These are phyloP conservation scores for Xylaria sp. DNA, from an alignment of 2,329 filamentous ascomycete species.

Conservation along the genomic window DNA sequence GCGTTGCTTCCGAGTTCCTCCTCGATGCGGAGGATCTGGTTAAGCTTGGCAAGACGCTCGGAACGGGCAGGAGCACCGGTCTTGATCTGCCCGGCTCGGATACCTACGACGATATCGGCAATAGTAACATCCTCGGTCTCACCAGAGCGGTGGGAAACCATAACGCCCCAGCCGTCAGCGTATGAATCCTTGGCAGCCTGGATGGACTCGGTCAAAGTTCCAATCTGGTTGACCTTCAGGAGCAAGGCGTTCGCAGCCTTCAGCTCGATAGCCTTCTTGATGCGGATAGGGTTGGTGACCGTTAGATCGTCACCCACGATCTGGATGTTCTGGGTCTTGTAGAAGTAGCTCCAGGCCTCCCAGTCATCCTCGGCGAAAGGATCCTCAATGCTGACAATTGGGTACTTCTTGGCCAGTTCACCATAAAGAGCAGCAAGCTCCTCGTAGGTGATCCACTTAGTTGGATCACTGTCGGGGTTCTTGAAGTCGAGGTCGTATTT, in stretches of 20 bases:
- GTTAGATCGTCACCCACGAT: slow-evolving; percentile 98
- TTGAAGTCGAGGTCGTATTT: slow-evolving; percentile 99
- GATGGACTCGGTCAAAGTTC: slow-evolving; percentile 98
- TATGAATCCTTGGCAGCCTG: slow-evolving; percentile 99
- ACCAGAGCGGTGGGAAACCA: slow-evolving; percentile 99
- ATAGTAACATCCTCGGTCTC: slow-evolving; percentile 99
- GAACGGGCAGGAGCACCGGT: slow-evolving; percentile 95
- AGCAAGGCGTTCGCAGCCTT: slow-evolving; percentile 99
- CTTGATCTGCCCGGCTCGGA: slow-evolving; percentile 98
- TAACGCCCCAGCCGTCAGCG: slow-evolving; percentile 95
- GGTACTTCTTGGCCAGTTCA: slow-evolving; percentile 90
- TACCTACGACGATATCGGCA: slow-evolving; percentile 95
- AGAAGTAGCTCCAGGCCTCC: slow-evolving; percentile 99
- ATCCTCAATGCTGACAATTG: slow-evolving; percentile 98
- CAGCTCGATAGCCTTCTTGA: slow-evolving; percentile 99
- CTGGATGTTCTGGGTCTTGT: slow-evolving; percentile 98
- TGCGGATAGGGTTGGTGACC: slow-evolving; percentile 97
- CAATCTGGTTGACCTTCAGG: slow-evolving; percentile 99
- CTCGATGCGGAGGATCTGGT: slow-evolving; percentile 99
- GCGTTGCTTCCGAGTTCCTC: slow-evolving; percentile 96
- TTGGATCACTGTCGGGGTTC: slow-evolving; percentile 96
- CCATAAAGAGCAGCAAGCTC: slow-evolving; percentile 94
- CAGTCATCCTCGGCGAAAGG: slow-evolving; percentile 99
- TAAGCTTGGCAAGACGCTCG: slow-evolving; percentile 99
- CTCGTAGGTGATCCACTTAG: slow-evolving; percentile 99